These are phyloP conservation scores for Licmophora abbreviata DNA, from an alignment of 108 stramenopile species.

Conservation along the genomic window DNA sequence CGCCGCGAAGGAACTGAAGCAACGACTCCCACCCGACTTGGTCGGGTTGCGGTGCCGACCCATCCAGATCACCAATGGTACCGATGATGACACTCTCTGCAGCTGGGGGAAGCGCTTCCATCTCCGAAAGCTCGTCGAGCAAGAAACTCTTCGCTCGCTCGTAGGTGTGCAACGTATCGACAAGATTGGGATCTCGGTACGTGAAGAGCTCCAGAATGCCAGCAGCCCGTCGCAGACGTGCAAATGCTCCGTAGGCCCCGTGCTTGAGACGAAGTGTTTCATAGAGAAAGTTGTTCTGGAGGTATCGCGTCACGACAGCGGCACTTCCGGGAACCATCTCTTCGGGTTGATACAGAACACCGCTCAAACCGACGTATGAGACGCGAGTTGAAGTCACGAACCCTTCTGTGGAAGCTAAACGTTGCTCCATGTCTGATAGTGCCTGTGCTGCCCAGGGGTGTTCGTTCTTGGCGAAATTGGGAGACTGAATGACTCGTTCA, in stretches of 20 bases:
- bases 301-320: slow-evolving; percentile 57
- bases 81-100: slow-evolving; percentile 64
- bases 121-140: slow-evolving; percentile 13
- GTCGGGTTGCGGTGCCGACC: slow-evolving; percentile 54
- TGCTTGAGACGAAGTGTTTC: slow-evolving; percentile 73
- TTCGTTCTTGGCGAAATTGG: slow-evolving; percentile 32
- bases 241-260: slow-evolving; percentile 86
- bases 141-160: slow-evolving; percentile 49
- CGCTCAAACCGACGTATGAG: slow-evolving; percentile 81
- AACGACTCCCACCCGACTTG: slow-evolving; percentile 58
- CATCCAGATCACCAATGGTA: slow-evolving; percentile 79
- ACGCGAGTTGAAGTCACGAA: slow-evolving; percentile 82
- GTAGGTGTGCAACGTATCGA: slow-evolving; percentile 67
- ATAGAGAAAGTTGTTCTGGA: slow-evolving; percentile 77
- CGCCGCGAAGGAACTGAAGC: slow-evolving; percentile 52
- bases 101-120: slow-evolving; percentile 29
- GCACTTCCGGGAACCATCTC: slow-evolving; percentile 60
- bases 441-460: slow-evolving; percentile 69
- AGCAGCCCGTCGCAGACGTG: slow-evolving; percentile 46
- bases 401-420: slow-evolving; percentile 29
- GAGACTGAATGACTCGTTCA: not conserved
- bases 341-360: slow-evolving; percentile 53
- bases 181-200: slow-evolving; percentile 64
- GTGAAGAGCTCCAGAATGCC: slow-evolving; percentile 60
- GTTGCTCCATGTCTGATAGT: slow-evolving; percentile 26